Percentiles rank a stretch among this genome's conserved stretches.
Evolutionary conservation across 169 alveolate species (phyloP).

Genomic region (Plasmodium knowlesi): DNA sequence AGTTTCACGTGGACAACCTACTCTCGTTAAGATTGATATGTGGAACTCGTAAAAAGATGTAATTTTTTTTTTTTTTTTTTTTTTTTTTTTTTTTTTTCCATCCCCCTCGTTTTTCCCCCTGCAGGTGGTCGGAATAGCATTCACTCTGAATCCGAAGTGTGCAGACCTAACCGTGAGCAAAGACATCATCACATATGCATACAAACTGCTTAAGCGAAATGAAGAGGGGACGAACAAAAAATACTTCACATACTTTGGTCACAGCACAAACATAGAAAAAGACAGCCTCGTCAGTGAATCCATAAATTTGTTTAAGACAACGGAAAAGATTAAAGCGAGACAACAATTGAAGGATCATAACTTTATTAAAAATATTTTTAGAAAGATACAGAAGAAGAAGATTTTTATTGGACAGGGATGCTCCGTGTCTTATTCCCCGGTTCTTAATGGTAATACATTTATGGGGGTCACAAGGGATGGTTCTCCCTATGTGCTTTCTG

Average conservation of each 20-base stretch:
- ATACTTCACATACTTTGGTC: constrained; percentile 24
- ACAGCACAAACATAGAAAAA: constrained; percentile 8
- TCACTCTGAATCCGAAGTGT: neutral
- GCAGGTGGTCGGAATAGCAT: neutral
- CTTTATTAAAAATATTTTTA: constrained; percentile 24
- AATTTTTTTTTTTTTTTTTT: neutral
- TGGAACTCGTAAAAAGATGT: neutral
- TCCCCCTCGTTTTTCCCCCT: neutral
- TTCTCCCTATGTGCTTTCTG: neutral
- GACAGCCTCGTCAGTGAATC: constrained; percentile 6
- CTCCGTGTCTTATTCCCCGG: neutral
- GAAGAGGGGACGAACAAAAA: constrained; percentile 44
- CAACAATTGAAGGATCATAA: constrained; percentile 13
- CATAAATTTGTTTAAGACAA: neutral
- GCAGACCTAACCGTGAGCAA: neutral
- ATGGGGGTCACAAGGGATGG: neutral
- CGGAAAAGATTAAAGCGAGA: neutral
- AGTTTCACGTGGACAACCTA: neutral
- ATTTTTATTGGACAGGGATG: constrained; percentile 1
- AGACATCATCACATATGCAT: constrained; percentile 31
- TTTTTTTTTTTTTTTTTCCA: neutral
- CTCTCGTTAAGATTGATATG: neutral
- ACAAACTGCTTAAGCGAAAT: constrained; percentile 51
- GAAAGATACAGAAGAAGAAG: constrained; percentile 12
- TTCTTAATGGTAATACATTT: constrained; percentile 13